Base-by-base conservation (phyloP, 345 rosid species). In the Jatropha curcas region DNA sequence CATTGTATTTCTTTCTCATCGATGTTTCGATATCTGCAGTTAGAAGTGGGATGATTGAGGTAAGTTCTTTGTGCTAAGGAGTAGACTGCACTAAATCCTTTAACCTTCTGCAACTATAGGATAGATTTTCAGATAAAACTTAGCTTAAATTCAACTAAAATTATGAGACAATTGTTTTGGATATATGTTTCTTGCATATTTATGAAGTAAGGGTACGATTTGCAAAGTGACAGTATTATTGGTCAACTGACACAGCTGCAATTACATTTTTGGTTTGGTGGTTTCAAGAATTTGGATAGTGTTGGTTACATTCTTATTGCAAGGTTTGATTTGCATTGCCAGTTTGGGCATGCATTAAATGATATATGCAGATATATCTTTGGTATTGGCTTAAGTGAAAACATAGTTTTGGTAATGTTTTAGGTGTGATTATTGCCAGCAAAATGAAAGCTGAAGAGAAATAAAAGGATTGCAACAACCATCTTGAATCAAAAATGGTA, bases 1-100 rank as follows among this genome's bases (percentile, higher is more conserved):
- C 99, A 24, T 78, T 88, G 45, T 96, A 91, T 80, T 96, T 96
- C 82, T 96, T 96, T 75, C 96, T 96, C 71, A 91, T 96, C 67
- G 99, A 96, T 70, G 99, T 96, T 73, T 96, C 98, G 1, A 65
- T 90, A 76, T 91, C 97, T 59, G 95, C 98, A n/a, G 78, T 81
- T 76, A 88, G 90, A 79, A 96, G 95, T 83, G 98, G 97, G 65
- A 93, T 93, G 97, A 78, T 96, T 77, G 95, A 93, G 98, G 99
- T 96, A 84, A 84, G 89, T 60, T 82, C 69, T 71, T 74, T 70
- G 51, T 20, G 65, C 72, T 62, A 43, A 55, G 64, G 28, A 34
- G 52, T 64, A 69, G 25, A 43, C 58, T 46, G 46, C 59, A 9
- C 43, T 2, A 35, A 35, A 25, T 34, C 19, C 13, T 45, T 20